Conservation (phyloP, 805 yeast genomes). For the Myxozyma sirexii region DNA sequence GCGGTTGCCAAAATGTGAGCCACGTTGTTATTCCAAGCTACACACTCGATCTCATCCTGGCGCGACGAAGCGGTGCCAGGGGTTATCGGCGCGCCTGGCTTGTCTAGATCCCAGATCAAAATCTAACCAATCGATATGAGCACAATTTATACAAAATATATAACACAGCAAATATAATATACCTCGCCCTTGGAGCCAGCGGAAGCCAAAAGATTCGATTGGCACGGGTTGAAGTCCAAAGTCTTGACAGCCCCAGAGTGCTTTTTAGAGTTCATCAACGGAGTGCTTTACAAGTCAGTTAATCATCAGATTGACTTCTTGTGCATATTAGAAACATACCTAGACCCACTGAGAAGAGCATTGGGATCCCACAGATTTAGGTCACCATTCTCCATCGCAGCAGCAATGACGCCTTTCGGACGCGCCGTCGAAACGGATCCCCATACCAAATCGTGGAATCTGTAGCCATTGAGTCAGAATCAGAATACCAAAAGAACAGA, state of each 20-base stretch:
- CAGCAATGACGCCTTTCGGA: slow-evolving; percentile 68
- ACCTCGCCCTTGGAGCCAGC: slow-evolving; percentile 85
- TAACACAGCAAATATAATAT: not conserved
- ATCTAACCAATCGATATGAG: slow-evolving; percentile 50
- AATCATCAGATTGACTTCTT: not conserved
- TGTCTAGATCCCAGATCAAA: slow-evolving; percentile 83
- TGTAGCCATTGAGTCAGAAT: slow-evolving; percentile 19
- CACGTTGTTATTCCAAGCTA: slow-evolving; percentile 86
- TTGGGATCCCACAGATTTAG: slow-evolving; percentile 76
- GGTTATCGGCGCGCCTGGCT: slow-evolving; percentile 52
- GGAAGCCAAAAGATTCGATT: slow-evolving; percentile 72
- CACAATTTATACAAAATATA: not conserved
- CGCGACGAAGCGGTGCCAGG: slow-evolving; percentile 84
- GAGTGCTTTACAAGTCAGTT: not conserved
- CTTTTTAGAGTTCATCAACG: slow-evolving; percentile 16
- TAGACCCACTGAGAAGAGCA: slow-evolving; percentile 41
- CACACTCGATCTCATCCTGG: slow-evolving; percentile 73
- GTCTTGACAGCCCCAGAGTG: slow-evolving; percentile 74
- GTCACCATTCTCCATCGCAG: slow-evolving; percentile 83
- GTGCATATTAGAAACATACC: slow-evolving; percentile 8
- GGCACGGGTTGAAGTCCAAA: slow-evolving; percentile 75
- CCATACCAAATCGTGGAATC: slow-evolving; percentile 85
- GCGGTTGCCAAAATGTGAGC: slow-evolving; percentile 89
- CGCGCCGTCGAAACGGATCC: slow-evolving; percentile 56
- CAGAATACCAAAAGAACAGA: not conserved